Base-by-base conservation (phyloP, 1,139 yeast species). In the Casaregolazyma lundiana region DNA sequence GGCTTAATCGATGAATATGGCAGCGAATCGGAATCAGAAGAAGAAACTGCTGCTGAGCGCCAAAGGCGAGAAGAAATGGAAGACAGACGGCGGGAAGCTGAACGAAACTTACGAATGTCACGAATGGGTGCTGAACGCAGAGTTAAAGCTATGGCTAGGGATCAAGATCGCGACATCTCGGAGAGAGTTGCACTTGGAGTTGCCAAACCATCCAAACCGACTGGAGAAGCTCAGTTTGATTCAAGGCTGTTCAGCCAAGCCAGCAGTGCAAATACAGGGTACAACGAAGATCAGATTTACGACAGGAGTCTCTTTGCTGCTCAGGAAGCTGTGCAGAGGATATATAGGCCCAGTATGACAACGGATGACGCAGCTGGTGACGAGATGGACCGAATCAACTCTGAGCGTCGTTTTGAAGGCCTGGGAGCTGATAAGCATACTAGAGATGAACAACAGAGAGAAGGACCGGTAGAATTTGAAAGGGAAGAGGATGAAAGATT, bases 391-490 rank as follows among this genome's bases (percentile, higher is more conserved):
- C 57, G 64, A 17, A 52, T 70, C 15, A 55, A 60, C 4, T 53
- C 57, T 18, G 73, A 68, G 38, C 55, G 55, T 40, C 61, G 72
- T 37, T 68, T 68, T 51, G 72, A 70, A 2, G 60, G 62, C 1
- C 57, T 67, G 3, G 66, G 61, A n/a, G 56, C 57, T 11, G 57
- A 52, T 15, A 20, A 26, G 20, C 19, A 8, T 24, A 2, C 34
- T 11, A 11, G 16, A 8, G 50, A 36, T 17, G 54, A 51, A 1
- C 56, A 50, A 18, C 51, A 54, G 9, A 46, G 66, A 8, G 64
- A 62, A 5, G 80, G 79, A 0, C 81, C 83, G 1, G 75, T 79
- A 3, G 72, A 70, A 46, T 80, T 79, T 58, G 80, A 77, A 21
- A 70, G 67, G 48, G 78, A 73, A 15, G 48, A 45, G 22, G 58